Conservation (phyloP, 2,329 filamentous ascomycete species). For the Paraconiothyrium brasiliense region DNA sequence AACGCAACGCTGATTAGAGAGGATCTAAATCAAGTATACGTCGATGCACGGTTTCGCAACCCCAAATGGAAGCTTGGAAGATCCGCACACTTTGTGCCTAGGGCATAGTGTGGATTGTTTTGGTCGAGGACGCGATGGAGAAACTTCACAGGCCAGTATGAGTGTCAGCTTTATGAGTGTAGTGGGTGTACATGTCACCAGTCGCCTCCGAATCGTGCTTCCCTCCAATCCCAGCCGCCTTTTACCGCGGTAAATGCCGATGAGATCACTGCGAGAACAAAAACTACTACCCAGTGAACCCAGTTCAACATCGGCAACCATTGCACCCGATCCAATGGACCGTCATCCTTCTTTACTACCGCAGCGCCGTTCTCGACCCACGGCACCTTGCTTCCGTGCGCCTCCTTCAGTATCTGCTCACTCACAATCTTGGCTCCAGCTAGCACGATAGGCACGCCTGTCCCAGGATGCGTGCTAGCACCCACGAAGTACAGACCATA, state of each 20-base stretch:
- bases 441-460: slow-evolving; percentile 77
- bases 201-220: background rate
- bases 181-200: background rate
- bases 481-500: slow-evolving; percentile 74
- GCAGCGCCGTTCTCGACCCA: slow-evolving; percentile 42
- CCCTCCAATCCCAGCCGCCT: background rate
- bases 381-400: slow-evolving; percentile 45
- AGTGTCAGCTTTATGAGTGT: background rate
- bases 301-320: slow-evolving; percentile 23
- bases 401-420: slow-evolving; percentile 60
- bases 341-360: slow-evolving; percentile 8
- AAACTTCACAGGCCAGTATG: too few species aligned
- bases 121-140: too few species aligned
- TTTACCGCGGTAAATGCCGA: background rate
- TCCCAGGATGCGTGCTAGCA: slow-evolving; percentile 78
- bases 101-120: too few species aligned
- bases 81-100: too few species aligned
- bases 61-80: too few species aligned
- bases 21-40: too few species aligned
- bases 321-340: slow-evolving; percentile 31
- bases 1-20: too few species aligned
- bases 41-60: too few species aligned
- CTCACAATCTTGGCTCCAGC: slow-evolving; percentile 72
- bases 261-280: background rate
- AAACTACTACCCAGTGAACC: slow-evolving; percentile 28